Base-by-base conservation (phyloP, 2,329 filamentous ascomycete genomes). In the Cladophialophora carrionii region DNA sequence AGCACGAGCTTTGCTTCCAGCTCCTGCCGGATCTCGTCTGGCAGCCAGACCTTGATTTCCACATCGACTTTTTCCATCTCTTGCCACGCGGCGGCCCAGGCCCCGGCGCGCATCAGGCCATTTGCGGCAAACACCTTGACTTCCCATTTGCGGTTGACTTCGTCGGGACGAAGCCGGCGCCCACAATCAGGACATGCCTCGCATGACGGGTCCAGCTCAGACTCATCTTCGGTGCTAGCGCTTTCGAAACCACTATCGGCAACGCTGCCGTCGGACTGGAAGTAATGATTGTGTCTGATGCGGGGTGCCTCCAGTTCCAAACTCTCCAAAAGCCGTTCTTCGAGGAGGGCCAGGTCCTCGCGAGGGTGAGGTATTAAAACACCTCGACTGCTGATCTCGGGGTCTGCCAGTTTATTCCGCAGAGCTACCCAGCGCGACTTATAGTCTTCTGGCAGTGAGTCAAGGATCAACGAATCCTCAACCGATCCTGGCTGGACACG, bases 51-150 rank as follows among this genome's bases (percentile, higher is more conserved):
- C 72, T 90, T 87, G 59, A 99, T 86, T 77, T 98, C 94, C 1
- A 96, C 91, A 74, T 99, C 95, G 0, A 98, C 91, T n/a, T 94
- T 86, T 78, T 99, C 95, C 95, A 99, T 99, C 77, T 98, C 94
- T 71, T 87, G 90, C 94, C 94, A 99, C 64, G 91, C 94, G 1
- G 93, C 93, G 4, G 87, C 86, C 95, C 95, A 99, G 0, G 95
- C 94, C 0, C 92, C 92, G 4, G 91, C 88, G 64, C 88, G 87
- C 91, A 99, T 96, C 55, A 98, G 80, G 0, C 95, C 95, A 76
- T 98, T 99, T 59, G 92, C 94, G 0, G 95, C 95, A 73, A 94
- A 99, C 0, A 98, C 88, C 74, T 92, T 95, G 75, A 98, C 82
- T 76, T 77, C 82, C 79, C 74, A 88, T 78, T 78, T 87, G 76